Evolutionary conservation across 1,284 basidiomycete species (phyloP), one percentile per base, ranked within the genome.

Genomic region (Xerocomus alliaceus): DNA sequence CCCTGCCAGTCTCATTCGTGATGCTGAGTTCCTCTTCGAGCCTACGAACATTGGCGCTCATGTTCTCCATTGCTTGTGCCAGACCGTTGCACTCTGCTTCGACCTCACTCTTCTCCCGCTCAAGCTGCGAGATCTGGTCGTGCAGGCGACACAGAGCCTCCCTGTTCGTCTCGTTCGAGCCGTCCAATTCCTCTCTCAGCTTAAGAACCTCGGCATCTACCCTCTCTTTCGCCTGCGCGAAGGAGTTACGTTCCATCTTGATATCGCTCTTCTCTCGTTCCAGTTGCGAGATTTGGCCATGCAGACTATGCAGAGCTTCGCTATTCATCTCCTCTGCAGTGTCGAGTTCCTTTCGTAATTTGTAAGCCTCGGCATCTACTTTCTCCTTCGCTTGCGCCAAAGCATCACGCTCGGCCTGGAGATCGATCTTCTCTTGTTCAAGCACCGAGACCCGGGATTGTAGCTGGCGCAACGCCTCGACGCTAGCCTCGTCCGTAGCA

Each of bases 391-490:
- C 54, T 35, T 41, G 61, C 8, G 50, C 54, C 10, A 55, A 0
- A 22, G 45, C 18, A 34, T 53, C 47, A 15, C 54, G 35, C 83
- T 85, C 78, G 87, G 87, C 42, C 80, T 31, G 26, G 18, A 57
- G 28, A 32, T 57, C 22, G 4, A 10, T 32, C 32, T 39, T 60
- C n/a, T 51, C 54, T 15, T 29, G 78, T 70, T 90, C 87, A 39
- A 90, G 77, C 28, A 78, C 78, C 8, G 81, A 81, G 6, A 62
- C 45, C 37, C 62, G 61, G 22, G 20, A 18, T 0, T 49, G 58
- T 12, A 62, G 47, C 0, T 45, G 35, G 7, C 41, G 58, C 26
- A 61, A 12, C 17, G 45, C 47, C 34, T 62, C 58, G 13, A 7
- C n/a, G 24, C 31, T 47, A 5, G 51, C 48, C 24, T 55, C 48